Base-by-base conservation (phyloP, 2,329 filamentous ascomycete species). In the Sordariomycetes sp. region DNA sequence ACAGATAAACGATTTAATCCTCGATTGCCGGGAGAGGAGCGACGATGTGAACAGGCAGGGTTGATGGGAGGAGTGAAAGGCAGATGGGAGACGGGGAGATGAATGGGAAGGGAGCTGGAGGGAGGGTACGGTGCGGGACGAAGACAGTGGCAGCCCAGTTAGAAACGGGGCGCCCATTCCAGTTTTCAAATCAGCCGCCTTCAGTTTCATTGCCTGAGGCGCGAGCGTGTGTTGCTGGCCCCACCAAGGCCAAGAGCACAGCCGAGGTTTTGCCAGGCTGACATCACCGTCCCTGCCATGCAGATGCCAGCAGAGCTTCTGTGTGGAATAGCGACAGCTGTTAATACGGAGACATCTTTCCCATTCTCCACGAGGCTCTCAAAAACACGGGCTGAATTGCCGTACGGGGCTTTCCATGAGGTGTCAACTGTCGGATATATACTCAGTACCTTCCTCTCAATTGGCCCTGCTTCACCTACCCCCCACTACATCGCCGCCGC, bases 401-500 rank as follows among this genome's bases (percentile, higher is more conserved):
- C 22, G 22, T 50, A 24, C 12, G 22, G 8, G 8, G 22, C n/a
- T 50, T 24, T n/a, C 46, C 22, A 50, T 22, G 46, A 50, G 5
- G n/a, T 50, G 20, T 24, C 20, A 50, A 20, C 11, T 6, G 46
- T 50, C 22, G 46, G n/a, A 8, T 24, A 50, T 50, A 10, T 20
- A 22, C 20, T 20, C 22, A 50, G 46, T 14, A 46, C 18, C 46
- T 50, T 50, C 37, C 37, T 43, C 37, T 24, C n/a, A 46, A 55
- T 55, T 55, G n/a, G 16, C n/a, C 32, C 16, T 16, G n/a, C 7
- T 20, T 40, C 34, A 3, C 35, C 20, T 40, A n/a, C 16, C n/a
- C 12, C 28, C 5, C n/a, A 43, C 55, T 50, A 53, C 53, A 37
- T 57, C 34, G n/a, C 57, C 61, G 61, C 68, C 69, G 68, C 62